Conservation (phyloP, 306 rosid species). For the Castanea crenata region DNA sequence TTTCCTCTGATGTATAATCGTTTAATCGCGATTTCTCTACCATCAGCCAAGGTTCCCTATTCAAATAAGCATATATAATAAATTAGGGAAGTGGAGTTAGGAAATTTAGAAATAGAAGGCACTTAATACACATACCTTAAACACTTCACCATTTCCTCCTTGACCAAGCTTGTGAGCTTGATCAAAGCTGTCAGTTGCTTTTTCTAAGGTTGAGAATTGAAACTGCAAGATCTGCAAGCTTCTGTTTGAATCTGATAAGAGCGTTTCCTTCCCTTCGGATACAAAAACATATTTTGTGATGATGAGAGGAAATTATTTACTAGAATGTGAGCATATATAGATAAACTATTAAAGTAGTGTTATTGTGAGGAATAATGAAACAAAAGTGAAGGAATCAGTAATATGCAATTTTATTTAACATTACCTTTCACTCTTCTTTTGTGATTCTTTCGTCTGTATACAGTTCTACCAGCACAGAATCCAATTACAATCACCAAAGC, state of each 20-base stretch:
- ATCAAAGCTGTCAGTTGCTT: conserved; percentile 33
- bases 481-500: conserved; percentile 14
- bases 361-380: too few relatives aligned
- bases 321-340: too few relatives aligned
- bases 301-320: background rate
- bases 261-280: conserved; percentile 1
- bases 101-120: background rate
- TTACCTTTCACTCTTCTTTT: background rate
- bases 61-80: background rate
- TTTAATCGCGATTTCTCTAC: conserved; percentile 49
- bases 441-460: background rate
- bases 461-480: conserved; percentile 18
- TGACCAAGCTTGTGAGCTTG: conserved; percentile 38
- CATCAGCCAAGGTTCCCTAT: conserved; percentile 37
- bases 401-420: background rate
- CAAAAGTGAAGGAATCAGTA: too few relatives aligned
- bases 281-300: background rate
- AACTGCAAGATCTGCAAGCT: conserved; percentile 28
- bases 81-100: background rate
- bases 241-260: background rate
- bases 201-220: conserved; percentile 33
- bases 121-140: conserved; percentile 20
- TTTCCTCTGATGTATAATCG: conserved; percentile 21
- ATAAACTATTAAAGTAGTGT: too few relatives aligned
- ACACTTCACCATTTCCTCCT: conserved; percentile 47